Base-by-base conservation (phyloP, 2,329 filamentous ascomycete species). In the Aspergillus ruber region DNA sequence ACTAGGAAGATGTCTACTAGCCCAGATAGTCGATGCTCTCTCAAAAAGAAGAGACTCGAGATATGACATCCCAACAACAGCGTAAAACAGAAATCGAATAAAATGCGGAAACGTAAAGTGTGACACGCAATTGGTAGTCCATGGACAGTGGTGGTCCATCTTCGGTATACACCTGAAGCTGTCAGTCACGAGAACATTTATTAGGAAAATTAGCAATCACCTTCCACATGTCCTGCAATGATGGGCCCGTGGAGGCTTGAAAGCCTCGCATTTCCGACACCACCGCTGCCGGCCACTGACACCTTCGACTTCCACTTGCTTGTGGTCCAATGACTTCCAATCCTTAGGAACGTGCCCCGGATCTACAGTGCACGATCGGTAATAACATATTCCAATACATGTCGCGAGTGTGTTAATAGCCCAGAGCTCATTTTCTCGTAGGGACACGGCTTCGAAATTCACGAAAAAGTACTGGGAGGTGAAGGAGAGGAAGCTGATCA, bases 121-220 rank as follows among this genome's bases (percentile, higher is more conserved):
- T 38, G 81, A 84, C 45, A 85, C 80, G 57, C 82, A 85, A 57
- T 84, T 84, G 29, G 68, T 71, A 20, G 81, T 84, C 82, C 82
- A 85, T 6, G 81, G 80, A 60, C 82, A 85, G 60, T 85, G 82
- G 59, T 83, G 80, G 61, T 83, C 80, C 80, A 83, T 83, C 63
- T 82, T 83, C 1, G 79, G 79, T 43, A 83, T 77, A 56, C 80
- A 82, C 66, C 78, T 81, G 43, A 13, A 60, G 52, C 42, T 32
- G 25, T 35, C 12, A 13, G 6, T 36, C 1, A n/a, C 38, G 6
- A 15, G 33, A 23, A 15, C 13, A 18, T 15, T 6, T 32, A 38
- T 25, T 6, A 18, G 45, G 4, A n/a, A 6, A 27, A n/a, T 10
- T 2, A 13, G 27, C 9, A n/a, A 6, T 3, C 49, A 80, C 81